These are phyloP conservation scores for Dendryphion nanum DNA, from an alignment of 2,329 filamentous ascomycete genomes.

Conservation along the genomic window DNA sequence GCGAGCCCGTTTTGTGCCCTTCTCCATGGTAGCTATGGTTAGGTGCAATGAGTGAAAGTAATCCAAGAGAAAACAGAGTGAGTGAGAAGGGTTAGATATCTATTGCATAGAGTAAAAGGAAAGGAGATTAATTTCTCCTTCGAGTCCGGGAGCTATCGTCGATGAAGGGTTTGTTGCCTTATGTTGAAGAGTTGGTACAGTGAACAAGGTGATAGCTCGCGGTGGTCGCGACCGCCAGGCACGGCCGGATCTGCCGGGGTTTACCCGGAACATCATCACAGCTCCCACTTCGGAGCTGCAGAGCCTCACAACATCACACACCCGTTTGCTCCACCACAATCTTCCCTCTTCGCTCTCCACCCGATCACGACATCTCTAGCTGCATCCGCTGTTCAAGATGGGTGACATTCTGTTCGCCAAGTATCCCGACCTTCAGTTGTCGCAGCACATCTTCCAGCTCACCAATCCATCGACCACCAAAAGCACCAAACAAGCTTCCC, in stretches of 20 bases:
- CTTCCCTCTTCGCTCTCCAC: slow-evolving; percentile 5
- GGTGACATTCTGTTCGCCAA: slow-evolving; percentile 85
- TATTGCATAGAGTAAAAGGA: too few species aligned
- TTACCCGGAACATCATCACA: slow-evolving; percentile 8
- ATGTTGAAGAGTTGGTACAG: too few species aligned
- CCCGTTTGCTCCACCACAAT: slow-evolving; percentile 2
- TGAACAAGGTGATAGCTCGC: too few species aligned
- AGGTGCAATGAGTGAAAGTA: too few species aligned
- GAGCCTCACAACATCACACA: slow-evolving; percentile 10
- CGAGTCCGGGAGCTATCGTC: too few species aligned
- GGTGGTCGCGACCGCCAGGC: too few species aligned
- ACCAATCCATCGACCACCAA: slow-evolving; percentile 73
- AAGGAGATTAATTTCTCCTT: too few species aligned
- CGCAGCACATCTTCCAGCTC: slow-evolving; percentile 83
- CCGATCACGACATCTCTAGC: slow-evolving; percentile 7
- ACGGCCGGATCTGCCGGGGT: slow-evolving; percentile 3
- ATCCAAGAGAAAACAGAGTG: too few species aligned
- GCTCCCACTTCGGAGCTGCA: slow-evolving; percentile 10
- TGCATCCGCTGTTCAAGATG: slow-evolving; percentile 38
- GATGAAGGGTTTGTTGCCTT: too few species aligned
- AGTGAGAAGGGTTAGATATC: too few species aligned
- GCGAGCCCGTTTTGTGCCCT: slow-evolving; percentile 24
- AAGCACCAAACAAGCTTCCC: slow-evolving; percentile 65
- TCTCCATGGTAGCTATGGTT: too few species aligned
- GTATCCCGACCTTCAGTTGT: slow-evolving; percentile 77